A percentile compares a stretch with the other conserved stretches of the same genome.
phyloP scores from a whole-genome alignment of 768 basidiomycete species.

The Trametes punicea region DNA sequence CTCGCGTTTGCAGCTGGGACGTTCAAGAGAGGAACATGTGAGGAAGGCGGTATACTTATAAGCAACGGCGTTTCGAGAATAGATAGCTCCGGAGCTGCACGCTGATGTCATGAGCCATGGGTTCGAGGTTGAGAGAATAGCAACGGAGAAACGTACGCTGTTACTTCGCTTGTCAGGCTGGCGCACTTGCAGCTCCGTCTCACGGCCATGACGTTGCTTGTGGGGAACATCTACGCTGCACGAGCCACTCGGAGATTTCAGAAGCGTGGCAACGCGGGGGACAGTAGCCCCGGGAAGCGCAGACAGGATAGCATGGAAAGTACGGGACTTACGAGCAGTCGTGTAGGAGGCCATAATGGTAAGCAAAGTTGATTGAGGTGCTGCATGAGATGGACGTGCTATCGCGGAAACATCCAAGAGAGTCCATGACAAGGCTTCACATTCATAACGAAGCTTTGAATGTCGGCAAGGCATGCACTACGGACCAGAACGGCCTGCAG shows the following conservation, averaged over 20 bases:
- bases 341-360: no score
- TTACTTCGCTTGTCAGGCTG: not conserved
- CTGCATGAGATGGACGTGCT: no score
- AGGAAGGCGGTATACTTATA: not conserved
- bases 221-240: not conserved
- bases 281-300: constrained; percentile 10
- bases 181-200: not conserved
- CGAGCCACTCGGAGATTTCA: constrained; percentile 6
- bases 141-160: constrained; percentile 8
- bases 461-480: no score
- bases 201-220: not conserved
- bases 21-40: not conserved
- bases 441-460: no score
- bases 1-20: not conserved
- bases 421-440: no score
- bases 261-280: not conserved
- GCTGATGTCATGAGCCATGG: not conserved
- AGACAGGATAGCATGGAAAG: not conserved
- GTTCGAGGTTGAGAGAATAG: not conserved
- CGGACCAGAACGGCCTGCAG: no score
- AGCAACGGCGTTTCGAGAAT: not conserved
- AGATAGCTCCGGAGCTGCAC: not conserved
- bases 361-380: no score
- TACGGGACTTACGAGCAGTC: constrained; percentile 6
- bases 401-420: no score